Evolutionary conservation across 306 rosid genomes (phyloP).

Genomic region (Casuarina cunninghamiana): DNA sequence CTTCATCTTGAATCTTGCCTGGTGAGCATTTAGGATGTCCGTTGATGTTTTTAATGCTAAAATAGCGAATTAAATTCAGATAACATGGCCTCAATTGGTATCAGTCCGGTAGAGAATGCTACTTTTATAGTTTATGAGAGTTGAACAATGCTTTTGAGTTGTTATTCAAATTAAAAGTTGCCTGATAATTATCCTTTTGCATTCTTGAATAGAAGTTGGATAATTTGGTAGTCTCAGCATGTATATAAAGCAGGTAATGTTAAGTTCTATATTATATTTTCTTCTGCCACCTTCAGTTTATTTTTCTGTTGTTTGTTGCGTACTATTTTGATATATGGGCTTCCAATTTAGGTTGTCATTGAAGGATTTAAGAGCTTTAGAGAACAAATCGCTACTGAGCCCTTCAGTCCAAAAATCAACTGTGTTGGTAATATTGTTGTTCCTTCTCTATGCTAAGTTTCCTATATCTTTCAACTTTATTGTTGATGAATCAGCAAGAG

Average conservation of each 20-base stretch:
- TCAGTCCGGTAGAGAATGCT: too few species aligned
- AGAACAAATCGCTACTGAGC: slow-evolving; percentile 90
- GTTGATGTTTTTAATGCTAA: too few species aligned
- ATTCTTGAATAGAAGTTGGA: slow-evolving; percentile 34
- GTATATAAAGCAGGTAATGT: slow-evolving; percentile 88
- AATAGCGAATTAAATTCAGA: not conserved
- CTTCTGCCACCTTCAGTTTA: not conserved
- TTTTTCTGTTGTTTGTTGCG: not conserved
- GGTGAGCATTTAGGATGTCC: not conserved
- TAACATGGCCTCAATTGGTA: too few species aligned
- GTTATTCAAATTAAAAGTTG: too few species aligned
- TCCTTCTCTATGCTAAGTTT: slow-evolving; percentile 21
- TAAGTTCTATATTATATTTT: not conserved
- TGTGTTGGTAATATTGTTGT: slow-evolving; percentile 77
- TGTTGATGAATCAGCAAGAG: slow-evolving; percentile 3
- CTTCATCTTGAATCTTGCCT: not conserved
- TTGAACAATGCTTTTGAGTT: too few species aligned
- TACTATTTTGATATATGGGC: slow-evolving; percentile 7
- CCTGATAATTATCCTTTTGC: slow-evolving; percentile 27
- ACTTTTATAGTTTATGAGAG: too few species aligned
- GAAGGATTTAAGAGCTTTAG: slow-evolving; percentile 96
- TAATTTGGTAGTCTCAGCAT: slow-evolving; percentile 52
- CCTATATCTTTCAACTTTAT: slow-evolving; percentile 10
- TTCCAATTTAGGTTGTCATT: slow-evolving; percentile 59
- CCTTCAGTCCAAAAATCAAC: slow-evolving; percentile 95